Base-by-base conservation (phyloP, 345 rosid genomes). In the Pelargonium nanum region DNA sequence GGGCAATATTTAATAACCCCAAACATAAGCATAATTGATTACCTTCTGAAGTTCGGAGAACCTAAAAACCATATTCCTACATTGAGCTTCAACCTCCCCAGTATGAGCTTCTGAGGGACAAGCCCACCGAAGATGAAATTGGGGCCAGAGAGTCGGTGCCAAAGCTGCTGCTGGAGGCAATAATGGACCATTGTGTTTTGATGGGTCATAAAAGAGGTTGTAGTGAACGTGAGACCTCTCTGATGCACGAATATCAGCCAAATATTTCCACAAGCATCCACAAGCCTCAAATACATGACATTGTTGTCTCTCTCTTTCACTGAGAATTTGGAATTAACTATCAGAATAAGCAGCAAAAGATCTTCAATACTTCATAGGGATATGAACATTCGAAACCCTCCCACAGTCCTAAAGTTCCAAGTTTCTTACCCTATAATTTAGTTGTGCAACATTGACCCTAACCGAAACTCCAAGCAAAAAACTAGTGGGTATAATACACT, bases 51-150 rank as follows among this genome's bases (percentile, higher is more conserved):
- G 68, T 66, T 89, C 95, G n/a, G 81, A 79, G 62, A 81, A 73
- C 60, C 71, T 84, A 19, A 68, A 24, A 24, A 80, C 72, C 87
- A 85, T 79, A 70, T 78, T 77, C 72, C 95, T 80, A 75, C 83
- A 87, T 55, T 73, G 87, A 53, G 71, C 78, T 67, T 89, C 97
- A 24, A 80, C 76, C 71, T 89, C 96, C 62, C 83, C 83, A 62
- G 86, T 72, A 55, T 79, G 78, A 64, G 92, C 86, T 81, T 89
- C 99, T 2, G 76, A 61, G 44, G 96, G 96, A 63, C 97, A 93
- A 57, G 96, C 91, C 99, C 99, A 93, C 20, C 99, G 91, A 51
- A 93, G 96, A 77, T 89, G 97, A 74, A 89, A 93, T 56, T 84
- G 92, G 21, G 99, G 97, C 99, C 99, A 93, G 55, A 93, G 72